Percentiles rank a stretch among this genome's conserved stretches.
Evolutionary conservation across 2,329 filamentous ascomycete genomes (phyloP).

Genomic region (Neonectria faginata): DNA sequence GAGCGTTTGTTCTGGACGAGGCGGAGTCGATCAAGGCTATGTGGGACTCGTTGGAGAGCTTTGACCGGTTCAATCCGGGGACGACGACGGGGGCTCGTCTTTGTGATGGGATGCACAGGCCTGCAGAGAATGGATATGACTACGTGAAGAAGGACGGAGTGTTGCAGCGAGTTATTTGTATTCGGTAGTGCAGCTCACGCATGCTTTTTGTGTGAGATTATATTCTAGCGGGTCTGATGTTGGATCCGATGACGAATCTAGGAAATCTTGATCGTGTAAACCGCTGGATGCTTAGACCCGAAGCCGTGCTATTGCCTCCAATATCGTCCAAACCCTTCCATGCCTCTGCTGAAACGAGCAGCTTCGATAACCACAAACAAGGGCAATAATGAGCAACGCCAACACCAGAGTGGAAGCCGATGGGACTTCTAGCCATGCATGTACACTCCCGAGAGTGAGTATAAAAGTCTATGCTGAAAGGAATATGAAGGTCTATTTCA

Average conservation of each 20-base stretch:
- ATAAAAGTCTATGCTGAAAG: not conserved
- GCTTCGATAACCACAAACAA: not conserved
- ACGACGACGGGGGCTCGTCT: not conserved
- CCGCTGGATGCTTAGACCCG: not conserved
- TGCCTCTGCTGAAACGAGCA: too few relatives aligned
- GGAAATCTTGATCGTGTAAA: not conserved
- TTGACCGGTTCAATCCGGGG: not conserved
- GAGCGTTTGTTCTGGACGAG: slow-evolving; percentile 11
- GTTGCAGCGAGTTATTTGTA: slow-evolving; percentile 11
- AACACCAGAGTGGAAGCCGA: not conserved
- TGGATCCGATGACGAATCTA: not conserved
- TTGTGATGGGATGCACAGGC: not conserved
- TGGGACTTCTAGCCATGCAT: not conserved
- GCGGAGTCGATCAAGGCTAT: not conserved
- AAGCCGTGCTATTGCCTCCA: not conserved
- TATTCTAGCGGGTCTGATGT: not conserved
- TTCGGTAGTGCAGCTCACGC: not conserved
- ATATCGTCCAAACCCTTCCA: not conserved
- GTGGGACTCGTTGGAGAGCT: slow-evolving; percentile 12
- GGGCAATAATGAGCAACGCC: not conserved
- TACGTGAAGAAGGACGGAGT: slow-evolving; percentile 14
- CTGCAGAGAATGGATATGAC: not conserved
- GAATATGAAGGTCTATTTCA: not conserved
- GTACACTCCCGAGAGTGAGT: not conserved
- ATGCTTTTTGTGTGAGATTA: not conserved